phyloP scores from a whole-genome alignment of 495 filamentous ascomycete genomes.

The Penicillium dipodomyicola region DNA sequence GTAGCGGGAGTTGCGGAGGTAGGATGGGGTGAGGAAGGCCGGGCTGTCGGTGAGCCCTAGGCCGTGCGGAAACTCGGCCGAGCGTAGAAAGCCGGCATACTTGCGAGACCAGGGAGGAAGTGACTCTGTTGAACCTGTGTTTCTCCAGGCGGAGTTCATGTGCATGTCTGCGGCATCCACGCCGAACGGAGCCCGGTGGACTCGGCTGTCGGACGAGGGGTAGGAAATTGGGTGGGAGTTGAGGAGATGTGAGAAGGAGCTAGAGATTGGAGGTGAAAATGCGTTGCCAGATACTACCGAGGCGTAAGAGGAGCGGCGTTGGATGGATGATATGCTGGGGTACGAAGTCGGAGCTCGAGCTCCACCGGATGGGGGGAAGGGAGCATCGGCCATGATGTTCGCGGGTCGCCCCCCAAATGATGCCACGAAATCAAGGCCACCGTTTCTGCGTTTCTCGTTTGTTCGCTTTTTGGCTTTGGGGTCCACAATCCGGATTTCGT shows the following conservation, averaged over 20 bases:
- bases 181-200: slow-evolving; percentile 34
- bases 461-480: neutral
- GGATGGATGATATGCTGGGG: slow-evolving; percentile 38
- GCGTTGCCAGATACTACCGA: slow-evolving; percentile 73
- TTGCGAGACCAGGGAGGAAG: slow-evolving; percentile 61
- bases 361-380: slow-evolving; percentile 49
- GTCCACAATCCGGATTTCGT: neutral
- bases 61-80: slow-evolving; percentile 31
- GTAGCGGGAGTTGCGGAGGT: slow-evolving; percentile 74
- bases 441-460: neutral
- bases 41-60: slow-evolving; percentile 31
- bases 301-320: slow-evolving; percentile 69
- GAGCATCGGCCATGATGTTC: slow-evolving; percentile 45
- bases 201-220: slow-evolving; percentile 38
- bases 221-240: slow-evolving; percentile 45
- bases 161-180: slow-evolving; percentile 50
- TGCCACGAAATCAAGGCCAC: slow-evolving; percentile 5
- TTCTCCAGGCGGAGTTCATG: slow-evolving; percentile 42
- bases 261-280: slow-evolving; percentile 46
- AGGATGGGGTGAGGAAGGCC: slow-evolving; percentile 74
- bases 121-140: slow-evolving; percentile 34
- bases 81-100: slow-evolving; percentile 50
- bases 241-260: slow-evolving; percentile 61
- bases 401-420: slow-evolving; percentile 20
- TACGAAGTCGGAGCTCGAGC: slow-evolving; percentile 43